phyloP scores from a whole-genome alignment of 2,329 filamentous ascomycete genomes.

The Cytospora paraplurivora region DNA sequence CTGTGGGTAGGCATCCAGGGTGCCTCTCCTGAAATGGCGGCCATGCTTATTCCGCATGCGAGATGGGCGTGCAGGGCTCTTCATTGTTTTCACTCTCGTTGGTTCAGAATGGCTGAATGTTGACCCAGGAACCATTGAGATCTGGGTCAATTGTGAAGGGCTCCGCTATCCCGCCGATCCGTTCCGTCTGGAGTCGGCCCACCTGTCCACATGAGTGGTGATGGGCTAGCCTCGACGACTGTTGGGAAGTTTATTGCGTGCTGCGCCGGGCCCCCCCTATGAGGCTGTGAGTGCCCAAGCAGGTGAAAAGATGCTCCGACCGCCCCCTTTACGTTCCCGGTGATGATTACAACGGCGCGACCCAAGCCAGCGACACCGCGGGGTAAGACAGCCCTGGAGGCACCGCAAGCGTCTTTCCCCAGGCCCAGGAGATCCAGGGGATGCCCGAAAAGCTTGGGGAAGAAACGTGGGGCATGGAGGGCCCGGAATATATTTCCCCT shows the following conservation, averaged over 20 bases:
- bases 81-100: not conserved
- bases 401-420: slow-evolving; percentile 23
- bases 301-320: slow-evolving; percentile 6
- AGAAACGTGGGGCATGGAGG: slow-evolving; percentile 27
- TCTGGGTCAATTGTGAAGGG: slow-evolving; percentile 9
- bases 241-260: not conserved
- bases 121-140: slow-evolving; percentile 2
- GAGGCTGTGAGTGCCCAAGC: not conserved
- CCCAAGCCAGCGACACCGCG: slow-evolving; percentile 12
- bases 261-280: not conserved
- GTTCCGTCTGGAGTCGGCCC: slow-evolving; percentile 16
- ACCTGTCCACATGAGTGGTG: slow-evolving; percentile 6
- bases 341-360: not conserved
- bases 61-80: not conserved
- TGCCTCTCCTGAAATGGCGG: slow-evolving; percentile 9
- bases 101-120: slow-evolving; percentile 3
- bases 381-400: slow-evolving; percentile 3
- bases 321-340: slow-evolving; percentile 1
- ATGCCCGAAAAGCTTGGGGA: slow-evolving; percentile 12
- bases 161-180: slow-evolving; percentile 18
- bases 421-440: not conserved
- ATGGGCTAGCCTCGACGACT: not conserved
- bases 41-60: not conserved
- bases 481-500: slow-evolving; percentile 26
- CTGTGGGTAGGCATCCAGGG: not conserved